These are phyloP conservation scores for Lyophyllum shimeji DNA, from an alignment of 768 basidiomycete genomes.

Conservation along the genomic window DNA sequence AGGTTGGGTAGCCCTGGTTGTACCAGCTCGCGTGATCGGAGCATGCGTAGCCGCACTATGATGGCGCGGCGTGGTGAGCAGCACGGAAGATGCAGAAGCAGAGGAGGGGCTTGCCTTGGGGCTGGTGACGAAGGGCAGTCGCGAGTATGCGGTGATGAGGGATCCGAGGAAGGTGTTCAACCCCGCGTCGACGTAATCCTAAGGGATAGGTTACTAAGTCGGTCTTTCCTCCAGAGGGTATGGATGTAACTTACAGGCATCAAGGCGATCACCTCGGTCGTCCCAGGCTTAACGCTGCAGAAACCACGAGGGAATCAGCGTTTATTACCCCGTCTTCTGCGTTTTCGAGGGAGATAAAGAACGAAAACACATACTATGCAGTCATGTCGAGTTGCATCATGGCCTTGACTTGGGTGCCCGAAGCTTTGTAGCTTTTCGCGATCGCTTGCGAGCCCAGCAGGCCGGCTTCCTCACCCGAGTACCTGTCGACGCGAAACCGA, in stretches of 20 bases:
- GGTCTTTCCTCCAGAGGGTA: not conserved
- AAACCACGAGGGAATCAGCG: not conserved
- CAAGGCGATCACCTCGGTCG: constrained; percentile 35
- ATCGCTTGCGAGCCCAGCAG: constrained; percentile 48
- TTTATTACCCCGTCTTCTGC: constrained; percentile 12
- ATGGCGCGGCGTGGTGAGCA: not conserved
- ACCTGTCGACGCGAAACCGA: constrained; percentile 1
- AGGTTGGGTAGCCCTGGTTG: constrained; percentile 58
- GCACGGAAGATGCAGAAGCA: not conserved
- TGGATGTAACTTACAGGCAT: constrained; percentile 23
- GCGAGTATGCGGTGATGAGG: constrained; percentile 42
- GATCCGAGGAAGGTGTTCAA: constrained; percentile 42
- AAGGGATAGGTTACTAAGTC: not conserved
- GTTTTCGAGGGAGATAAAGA: not conserved
- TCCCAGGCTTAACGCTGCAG: constrained; percentile 43
- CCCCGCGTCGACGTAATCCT: constrained; percentile 30
- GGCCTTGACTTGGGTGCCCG: constrained; percentile 39
- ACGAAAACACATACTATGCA: constrained; percentile 29
- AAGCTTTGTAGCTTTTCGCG: constrained; percentile 44
- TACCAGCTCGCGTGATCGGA: constrained; percentile 68
- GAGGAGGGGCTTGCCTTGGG: constrained; percentile 31
- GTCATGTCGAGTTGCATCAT: constrained; percentile 49
- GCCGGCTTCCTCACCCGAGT: constrained; percentile 48
- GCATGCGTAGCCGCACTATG: constrained; percentile 56
- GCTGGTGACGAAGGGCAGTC: constrained; percentile 38